phyloP scores from a whole-genome alignment of 164 flowering plant genomes.

The Akebia trifoliata region DNA sequence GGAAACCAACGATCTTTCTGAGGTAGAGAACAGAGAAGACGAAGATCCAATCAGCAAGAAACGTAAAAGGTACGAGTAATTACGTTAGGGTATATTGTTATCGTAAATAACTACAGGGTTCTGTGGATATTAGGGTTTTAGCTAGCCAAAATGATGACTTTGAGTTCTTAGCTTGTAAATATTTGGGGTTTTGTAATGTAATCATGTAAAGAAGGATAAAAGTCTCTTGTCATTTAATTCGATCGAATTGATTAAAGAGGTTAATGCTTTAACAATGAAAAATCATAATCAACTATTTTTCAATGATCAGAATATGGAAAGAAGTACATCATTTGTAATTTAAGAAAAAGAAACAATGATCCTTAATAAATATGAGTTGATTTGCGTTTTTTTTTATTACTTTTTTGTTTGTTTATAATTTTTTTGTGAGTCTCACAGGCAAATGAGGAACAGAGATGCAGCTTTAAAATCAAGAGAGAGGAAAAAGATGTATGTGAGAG shows the following conservation, averaged over 20 bases:
- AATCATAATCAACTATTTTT: too few relatives aligned
- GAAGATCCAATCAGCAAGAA: conserved; percentile 49
- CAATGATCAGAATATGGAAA: too few relatives aligned
- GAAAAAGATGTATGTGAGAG: conserved; percentile 73
- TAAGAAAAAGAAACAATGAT: background rate
- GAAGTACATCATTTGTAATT: background rate
- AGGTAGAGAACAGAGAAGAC: conserved; percentile 9
- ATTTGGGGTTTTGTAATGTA: background rate
- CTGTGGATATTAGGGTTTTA: background rate
- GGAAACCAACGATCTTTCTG: conserved; percentile 7
- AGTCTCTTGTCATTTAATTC: background rate
- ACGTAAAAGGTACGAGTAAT: conserved; percentile 43
- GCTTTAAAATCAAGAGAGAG: conserved; percentile 92
- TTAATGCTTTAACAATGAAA: too few relatives aligned
- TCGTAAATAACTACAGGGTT: background rate
- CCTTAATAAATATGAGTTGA: background rate
- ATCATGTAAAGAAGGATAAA: background rate
- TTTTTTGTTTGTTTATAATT: background rate
- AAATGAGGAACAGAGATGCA: conserved; percentile 84
- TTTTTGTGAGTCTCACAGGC: conserved; percentile 41
- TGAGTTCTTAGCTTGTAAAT: background rate
- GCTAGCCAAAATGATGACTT: background rate
- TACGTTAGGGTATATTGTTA: background rate
- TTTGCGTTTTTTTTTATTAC: background rate
- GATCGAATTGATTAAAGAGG: too few relatives aligned